Evolutionary conservation across 2,329 filamentous ascomycete genomes (phyloP), one percentile per base, ranked within the genome.

Genomic region (Zopfia rhizophila): DNA sequence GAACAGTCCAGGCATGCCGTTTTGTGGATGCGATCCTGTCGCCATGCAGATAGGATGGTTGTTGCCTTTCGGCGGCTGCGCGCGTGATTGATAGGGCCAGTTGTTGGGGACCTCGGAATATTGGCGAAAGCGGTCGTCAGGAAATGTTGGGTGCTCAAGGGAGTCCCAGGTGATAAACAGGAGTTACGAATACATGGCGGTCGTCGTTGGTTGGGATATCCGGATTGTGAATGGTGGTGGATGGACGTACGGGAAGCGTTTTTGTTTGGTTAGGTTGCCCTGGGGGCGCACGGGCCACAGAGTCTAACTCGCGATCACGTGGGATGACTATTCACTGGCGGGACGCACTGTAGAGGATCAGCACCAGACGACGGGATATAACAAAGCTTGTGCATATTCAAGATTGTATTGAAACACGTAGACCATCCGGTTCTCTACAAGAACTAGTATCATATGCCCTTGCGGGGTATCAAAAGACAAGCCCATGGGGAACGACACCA

Each of bases 1-100:
- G 44, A 58, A 63, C 5, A 66, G 44, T 12, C 60, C 55, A 24
- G 65, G 67, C 66, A 69, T 69, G 19, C 58, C 54, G 58, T 38
- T 42, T 32, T 50, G 36, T 46, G 51, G 45, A 45, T 41, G 62
- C 44, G 53, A 46, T 43, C 53, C 35, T 21, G 48, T 48, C 45
- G 58, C 53, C 58, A 61, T 63, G 53, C 51, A 53, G 50, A 57
- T 51, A 32, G 36, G 40, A n/a, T 40, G 22, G 46, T 47, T 51
- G 56, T 45, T 59, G 55, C 53, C 52, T 64, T 51, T n/a, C n/a
- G n/a, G n/a, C 48, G 52, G 52, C 51, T 51, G 41, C 35, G 35
- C n/a, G 41, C 19, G 22, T 32, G 8, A 30, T 6, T 7, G 22
- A 21, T n/a, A n/a, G n/a, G n/a, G n/a, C n/a, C n/a, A n/a, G n/a